Evolutionary conservation across 2,329 filamentous ascomycete species (phyloP).

Genomic region (Fusarium pilosicola): DNA sequence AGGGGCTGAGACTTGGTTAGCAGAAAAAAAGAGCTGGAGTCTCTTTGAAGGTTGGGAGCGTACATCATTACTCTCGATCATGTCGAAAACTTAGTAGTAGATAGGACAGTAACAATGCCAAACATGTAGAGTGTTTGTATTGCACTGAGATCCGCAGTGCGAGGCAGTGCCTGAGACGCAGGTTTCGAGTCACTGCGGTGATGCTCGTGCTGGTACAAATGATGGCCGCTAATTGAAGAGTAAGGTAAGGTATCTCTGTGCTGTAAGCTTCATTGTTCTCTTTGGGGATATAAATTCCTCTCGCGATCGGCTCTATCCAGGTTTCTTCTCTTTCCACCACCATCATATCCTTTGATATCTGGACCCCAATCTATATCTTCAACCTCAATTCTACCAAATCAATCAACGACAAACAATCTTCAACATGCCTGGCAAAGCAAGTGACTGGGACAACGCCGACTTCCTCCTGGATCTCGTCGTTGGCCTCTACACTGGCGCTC

Average conservation of each 20-base stretch:
- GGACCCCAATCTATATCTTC: background rate
- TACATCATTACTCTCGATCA: background rate
- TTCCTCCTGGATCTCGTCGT: slow-evolving; percentile 50
- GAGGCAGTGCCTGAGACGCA: background rate
- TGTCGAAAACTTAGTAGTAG: background rate
- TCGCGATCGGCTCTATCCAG: background rate
- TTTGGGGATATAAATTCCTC: background rate
- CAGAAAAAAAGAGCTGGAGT: background rate
- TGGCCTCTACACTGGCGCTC: slow-evolving; percentile 47
- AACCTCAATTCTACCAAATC: background rate
- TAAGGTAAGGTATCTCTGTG: background rate
- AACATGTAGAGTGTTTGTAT: background rate
- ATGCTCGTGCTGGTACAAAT: background rate
- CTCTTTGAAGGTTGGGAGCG: background rate
- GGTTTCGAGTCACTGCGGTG: background rate
- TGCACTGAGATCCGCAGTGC: background rate
- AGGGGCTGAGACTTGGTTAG: background rate
- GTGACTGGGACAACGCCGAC: slow-evolving; percentile 47
- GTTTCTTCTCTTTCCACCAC: background rate
- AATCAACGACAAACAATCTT: background rate
- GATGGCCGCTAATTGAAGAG: background rate
- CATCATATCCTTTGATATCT: background rate
- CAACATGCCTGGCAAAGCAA: slow-evolving; percentile 36
- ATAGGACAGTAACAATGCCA: background rate
- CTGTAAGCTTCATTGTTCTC: background rate